Conservation (phyloP, 1,284 basidiomycete genomes). For the Sporisorium reilianum region DNA sequence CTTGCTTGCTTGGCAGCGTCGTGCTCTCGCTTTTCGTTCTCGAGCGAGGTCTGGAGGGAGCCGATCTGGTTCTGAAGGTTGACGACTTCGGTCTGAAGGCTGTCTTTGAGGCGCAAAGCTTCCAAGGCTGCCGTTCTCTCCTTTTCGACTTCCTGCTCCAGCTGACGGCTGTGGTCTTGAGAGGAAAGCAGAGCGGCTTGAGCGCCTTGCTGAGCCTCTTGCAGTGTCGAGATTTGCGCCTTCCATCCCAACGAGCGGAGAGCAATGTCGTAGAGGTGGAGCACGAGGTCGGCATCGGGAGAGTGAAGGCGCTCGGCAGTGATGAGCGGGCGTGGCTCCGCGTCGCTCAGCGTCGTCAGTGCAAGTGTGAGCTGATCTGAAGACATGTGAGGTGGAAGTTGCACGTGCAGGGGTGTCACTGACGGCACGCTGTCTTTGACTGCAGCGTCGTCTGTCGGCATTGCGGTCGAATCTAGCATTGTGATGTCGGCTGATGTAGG, state of each 20-base stretch:
- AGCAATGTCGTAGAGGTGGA: constrained; percentile 43
- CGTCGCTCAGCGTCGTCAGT: constrained; percentile 23
- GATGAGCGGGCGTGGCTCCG: constrained; percentile 13
- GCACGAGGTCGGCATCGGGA: constrained; percentile 39
- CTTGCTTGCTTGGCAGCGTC: constrained; percentile 37
- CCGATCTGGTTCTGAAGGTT: constrained; percentile 45
- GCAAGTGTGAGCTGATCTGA: constrained; percentile 32
- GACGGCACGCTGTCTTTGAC: not conserved
- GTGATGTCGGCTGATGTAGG: constrained; percentile 15
- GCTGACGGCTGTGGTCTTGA: constrained; percentile 18
- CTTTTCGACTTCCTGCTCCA: constrained; percentile 31
- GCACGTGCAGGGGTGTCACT: constrained; percentile 16
- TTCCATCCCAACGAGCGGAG: constrained; percentile 25
- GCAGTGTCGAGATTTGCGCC: constrained; percentile 14
- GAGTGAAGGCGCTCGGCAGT: constrained; percentile 31
- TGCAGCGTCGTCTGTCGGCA: not conserved
- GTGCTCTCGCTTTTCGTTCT: constrained; percentile 42
- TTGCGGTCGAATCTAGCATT: constrained; percentile 20
- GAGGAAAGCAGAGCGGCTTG: constrained; percentile 3
- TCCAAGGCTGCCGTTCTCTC: constrained; percentile 16
- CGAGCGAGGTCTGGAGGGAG: constrained; percentile 32
- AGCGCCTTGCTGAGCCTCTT: constrained; percentile 14
- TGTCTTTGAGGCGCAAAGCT: constrained; percentile 33
- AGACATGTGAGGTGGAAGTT: constrained; percentile 28
- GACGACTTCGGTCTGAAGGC: constrained; percentile 38